phyloP scores from a whole-genome alignment of 768 basidiomycete species.

The Auricularia sp. region DNA sequence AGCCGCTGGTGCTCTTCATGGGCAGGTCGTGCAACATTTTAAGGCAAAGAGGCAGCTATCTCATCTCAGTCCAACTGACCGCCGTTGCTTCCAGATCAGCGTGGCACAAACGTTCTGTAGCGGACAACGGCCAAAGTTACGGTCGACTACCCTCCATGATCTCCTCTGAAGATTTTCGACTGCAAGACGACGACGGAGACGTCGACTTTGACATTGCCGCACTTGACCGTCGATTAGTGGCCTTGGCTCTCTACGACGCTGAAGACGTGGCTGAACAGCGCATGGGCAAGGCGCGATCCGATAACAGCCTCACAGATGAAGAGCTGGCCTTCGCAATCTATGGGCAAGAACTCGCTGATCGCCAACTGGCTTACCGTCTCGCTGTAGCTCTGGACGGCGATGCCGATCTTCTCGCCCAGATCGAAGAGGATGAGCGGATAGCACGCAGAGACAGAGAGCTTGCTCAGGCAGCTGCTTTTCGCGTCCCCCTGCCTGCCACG shows the following conservation, averaged over 20 bases:
- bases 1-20: too few relatives aligned
- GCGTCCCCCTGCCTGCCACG: too few relatives aligned
- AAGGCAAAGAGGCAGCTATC: too few relatives aligned
- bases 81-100: too few relatives aligned
- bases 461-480: too few relatives aligned
- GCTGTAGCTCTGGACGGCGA: constrained; percentile 23
- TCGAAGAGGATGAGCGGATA: too few relatives aligned
- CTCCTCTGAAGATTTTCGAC: background rate
- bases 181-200: background rate
- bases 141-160: background rate
- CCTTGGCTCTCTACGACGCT: constrained; percentile 29
- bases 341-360: constrained; percentile 29
- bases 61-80: too few relatives aligned
- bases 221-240: background rate
- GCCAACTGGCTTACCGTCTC: constrained; percentile 31
- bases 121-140: too few relatives aligned
- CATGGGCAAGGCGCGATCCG: constrained; percentile 26
- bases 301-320: constrained; percentile 29
- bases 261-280: constrained; percentile 20
- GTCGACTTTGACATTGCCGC: background rate
- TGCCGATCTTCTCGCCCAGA: too few relatives aligned
- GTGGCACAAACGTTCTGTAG: too few relatives aligned
- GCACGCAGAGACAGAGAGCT: too few relatives aligned
- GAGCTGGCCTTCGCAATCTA: constrained; percentile 37
- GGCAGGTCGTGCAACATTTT: too few relatives aligned